Base-by-base conservation (phyloP, 352 stramenopile genomes). In the Phytophthora macrochlamydospora region DNA sequence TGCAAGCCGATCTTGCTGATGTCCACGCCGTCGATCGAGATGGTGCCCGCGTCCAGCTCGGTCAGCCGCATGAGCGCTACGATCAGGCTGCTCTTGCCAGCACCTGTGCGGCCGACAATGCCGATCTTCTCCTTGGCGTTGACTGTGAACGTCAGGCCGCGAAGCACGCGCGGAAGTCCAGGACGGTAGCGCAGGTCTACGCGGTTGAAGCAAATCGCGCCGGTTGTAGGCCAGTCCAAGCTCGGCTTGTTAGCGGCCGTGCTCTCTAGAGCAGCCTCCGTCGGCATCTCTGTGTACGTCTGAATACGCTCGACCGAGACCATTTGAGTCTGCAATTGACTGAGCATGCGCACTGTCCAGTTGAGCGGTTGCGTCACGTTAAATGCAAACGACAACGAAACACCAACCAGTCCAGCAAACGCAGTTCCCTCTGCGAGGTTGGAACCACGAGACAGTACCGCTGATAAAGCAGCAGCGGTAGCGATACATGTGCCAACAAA, bases 111-210 rank as follows among this genome's bases (percentile, higher is more conserved):
- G 2, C 69, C 94, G 28, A 85, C 86, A 33, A 89, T 83, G 8
- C 80, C 81, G 18, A 94, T 76, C 69, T 98, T 98, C 33, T 92
- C 81, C 44, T 80, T 78, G 6, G 81, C 62, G 7, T 80, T 73
- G 29, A 98, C 92, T 2, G 67, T 75, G 33, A 98, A 81, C 49
- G 81, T 79, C 3, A 98, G 65, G 5, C 73, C 65, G 14, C 74
- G 68, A 29, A 90, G 71, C 12, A 92, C 82, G 14, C 69, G 82
- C 29, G 83, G 78, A 1, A 81, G 78, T 8, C 73, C 75, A 37
- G 83, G 72, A 18, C 93, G 82, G 82, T 98, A 99, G 32, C 93
- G 69, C 43, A 98, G 59, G 28, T 61, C 83, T n/a, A 98, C 92
- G 61, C 94, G 76, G 40, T 90, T 65, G 75, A 98, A 98, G 46